phyloP scores from a whole-genome alignment of 75 land plant species.

The Ceratopteris richardii region DNA sequence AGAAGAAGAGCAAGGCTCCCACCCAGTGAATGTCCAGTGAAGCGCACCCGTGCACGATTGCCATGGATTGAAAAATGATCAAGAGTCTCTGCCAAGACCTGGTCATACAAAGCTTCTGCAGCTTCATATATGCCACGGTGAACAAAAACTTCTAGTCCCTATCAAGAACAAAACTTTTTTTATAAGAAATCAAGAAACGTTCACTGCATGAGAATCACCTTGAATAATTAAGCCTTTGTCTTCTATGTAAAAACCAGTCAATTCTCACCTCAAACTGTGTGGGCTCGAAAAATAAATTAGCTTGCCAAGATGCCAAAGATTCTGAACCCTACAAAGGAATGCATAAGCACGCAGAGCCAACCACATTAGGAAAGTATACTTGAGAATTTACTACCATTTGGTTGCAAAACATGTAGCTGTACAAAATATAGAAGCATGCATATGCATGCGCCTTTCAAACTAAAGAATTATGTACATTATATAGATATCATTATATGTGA shows the following conservation, averaged over 20 bases:
- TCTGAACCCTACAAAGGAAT: constrained; percentile 67
- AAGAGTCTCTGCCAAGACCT: constrained; percentile 66
- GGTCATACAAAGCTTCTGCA: constrained; percentile 79
- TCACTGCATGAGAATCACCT: too few relatives aligned
- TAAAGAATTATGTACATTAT: too few relatives aligned
- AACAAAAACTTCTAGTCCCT: constrained; percentile 69
- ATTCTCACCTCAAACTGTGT: constrained; percentile 64
- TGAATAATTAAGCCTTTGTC: too few relatives aligned
- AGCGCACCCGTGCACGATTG: constrained; percentile 44
- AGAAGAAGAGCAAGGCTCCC: constrained; percentile 78
- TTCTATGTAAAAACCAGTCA: too few relatives aligned
- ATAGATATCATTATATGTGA: too few relatives aligned
- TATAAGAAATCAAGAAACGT: too few relatives aligned
- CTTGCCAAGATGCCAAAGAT: constrained; percentile 90
- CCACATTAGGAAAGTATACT: background rate
- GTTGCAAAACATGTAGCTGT: too few relatives aligned
- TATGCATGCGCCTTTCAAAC: too few relatives aligned
- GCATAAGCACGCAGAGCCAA: background rate
- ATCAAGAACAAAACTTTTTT: background rate
- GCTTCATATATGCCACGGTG: constrained; percentile 95
- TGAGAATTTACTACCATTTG: too few relatives aligned
- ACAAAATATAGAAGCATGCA: too few relatives aligned
- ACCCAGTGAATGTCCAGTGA: constrained; percentile 95
- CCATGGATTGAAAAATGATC: constrained; percentile 52
- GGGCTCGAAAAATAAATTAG: constrained; percentile 86